Evolutionary conservation across 108 stramenopile genomes (phyloP), one percentile per base, ranked within the genome.

Genomic region (Cyclotella atomus): DNA sequence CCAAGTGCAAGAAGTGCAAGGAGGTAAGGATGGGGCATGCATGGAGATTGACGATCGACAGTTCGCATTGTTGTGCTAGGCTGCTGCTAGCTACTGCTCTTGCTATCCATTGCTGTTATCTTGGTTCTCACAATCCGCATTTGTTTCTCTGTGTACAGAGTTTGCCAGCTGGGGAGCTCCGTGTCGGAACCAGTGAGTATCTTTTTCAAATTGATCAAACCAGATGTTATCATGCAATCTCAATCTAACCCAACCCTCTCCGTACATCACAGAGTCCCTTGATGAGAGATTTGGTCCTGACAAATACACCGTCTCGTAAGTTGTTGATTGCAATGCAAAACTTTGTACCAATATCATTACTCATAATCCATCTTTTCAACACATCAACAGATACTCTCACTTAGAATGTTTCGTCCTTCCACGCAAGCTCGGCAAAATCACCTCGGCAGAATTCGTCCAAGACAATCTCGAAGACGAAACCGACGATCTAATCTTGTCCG

Each of bases 1-100:
- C 83, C 62, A 86, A 79, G 36, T 93, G 92, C 77, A 88, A 88
- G 41, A 84, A 77, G 24, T 93, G 88, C 84, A 93, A 91, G 71
- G 88, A 88, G 72, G 62, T 44, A 24, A 93, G 57, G 21, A 23
- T 23, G 10, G n/a, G 52, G n/a, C n/a, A n/a, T n/a, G n/a, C n/a
- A n/a, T 23, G 0, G n/a, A 21, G 20, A 0, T 23, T 2, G 1
- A 23, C 2, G 2, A 9, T 21, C 12, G 12, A 41, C 6, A 6
- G 38, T 41, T 12, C 6, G 6, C 9, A 41, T 41, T 41, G 9
- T 41, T 41, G 38, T 41, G 38, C 38, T n/a, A n/a, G 38, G 38
- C 38, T 41, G 38, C 38, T 41, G 38, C 12, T 41, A 9, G 38
- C 6, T 6, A 41, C 12, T 41, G 6, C 12, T 9, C 6, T 41